These are phyloP conservation scores for Bimuria novae-zelandiae DNA, from an alignment of 2,329 filamentous ascomycete genomes.

Conservation along the genomic window DNA sequence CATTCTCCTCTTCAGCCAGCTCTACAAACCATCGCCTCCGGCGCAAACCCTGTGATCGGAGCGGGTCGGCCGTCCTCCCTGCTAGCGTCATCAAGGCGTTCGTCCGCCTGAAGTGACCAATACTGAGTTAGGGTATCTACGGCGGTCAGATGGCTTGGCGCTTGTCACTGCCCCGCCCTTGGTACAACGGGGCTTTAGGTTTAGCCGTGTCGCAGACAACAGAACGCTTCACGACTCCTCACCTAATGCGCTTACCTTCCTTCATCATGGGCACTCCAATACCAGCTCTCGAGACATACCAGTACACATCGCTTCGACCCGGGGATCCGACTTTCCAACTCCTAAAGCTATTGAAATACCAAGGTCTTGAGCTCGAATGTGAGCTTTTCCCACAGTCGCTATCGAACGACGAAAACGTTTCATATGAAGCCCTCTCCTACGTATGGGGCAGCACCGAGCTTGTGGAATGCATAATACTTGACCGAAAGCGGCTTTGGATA, in stretches of 20 bases:
- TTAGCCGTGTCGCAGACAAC: background rate
- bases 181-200: background rate
- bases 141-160: background rate
- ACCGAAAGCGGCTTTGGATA: slow-evolving; percentile 7
- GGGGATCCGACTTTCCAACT: slow-evolving; percentile 3
- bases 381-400: slow-evolving; percentile 13
- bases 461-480: slow-evolving; percentile 10
- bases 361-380: slow-evolving; percentile 13
- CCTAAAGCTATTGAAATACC: slow-evolving; percentile 7
- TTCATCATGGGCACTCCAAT: background rate
- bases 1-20: no score
- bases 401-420: slow-evolving; percentile 1
- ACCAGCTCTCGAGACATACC: background rate
- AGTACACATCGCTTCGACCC: background rate
- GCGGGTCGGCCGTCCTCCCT: no score
- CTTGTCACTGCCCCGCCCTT: background rate
- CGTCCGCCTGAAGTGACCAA: no score
- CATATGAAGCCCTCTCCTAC: slow-evolving; percentile 26
- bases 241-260: background rate
- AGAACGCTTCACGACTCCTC: background rate
- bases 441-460: slow-evolving; percentile 15
- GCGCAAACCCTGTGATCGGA: no score
- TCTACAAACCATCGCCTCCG: no score
- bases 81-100: no score
- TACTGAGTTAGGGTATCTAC: no score